phyloP scores from a whole-genome alignment of 192 early-diverging fungal species.

The Entomortierella beljakovae region DNA sequence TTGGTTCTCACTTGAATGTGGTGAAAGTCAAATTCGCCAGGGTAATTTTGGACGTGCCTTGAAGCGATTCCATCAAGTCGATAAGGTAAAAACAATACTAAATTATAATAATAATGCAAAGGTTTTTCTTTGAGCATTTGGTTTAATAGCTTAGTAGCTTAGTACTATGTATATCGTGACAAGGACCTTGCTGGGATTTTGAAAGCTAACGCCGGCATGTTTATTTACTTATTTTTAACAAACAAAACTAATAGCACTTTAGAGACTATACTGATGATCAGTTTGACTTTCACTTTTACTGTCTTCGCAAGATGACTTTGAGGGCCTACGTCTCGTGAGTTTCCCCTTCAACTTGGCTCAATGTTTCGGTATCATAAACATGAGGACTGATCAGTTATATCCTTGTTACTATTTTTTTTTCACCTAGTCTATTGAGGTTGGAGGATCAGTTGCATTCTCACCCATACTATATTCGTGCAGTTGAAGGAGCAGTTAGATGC shows the following conservation, averaged over 20 bases:
- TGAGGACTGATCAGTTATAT: neutral
- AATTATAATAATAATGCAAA: too few species aligned
- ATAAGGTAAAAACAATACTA: slow-evolving; percentile 70
- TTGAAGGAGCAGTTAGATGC: slow-evolving; percentile 74
- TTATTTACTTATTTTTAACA: too few species aligned
- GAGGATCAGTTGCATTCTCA: slow-evolving; percentile 82
- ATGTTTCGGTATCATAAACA: neutral
- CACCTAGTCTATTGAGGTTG: slow-evolving; percentile 70
- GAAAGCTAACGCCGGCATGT: too few species aligned
- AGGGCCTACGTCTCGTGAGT: slow-evolving; percentile 84
- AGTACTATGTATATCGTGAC: too few species aligned
- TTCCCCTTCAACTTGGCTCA: neutral
- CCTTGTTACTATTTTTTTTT: neutral
- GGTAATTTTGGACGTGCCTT: slow-evolving; percentile 83
- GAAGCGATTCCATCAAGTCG: slow-evolving; percentile 89
- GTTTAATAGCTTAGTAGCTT: too few species aligned
- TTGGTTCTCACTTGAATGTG: slow-evolving; percentile 91
- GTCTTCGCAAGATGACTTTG: slow-evolving; percentile 89
- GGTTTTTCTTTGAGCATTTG: too few species aligned
- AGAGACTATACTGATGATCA: slow-evolving; percentile 89
- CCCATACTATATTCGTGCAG: slow-evolving; percentile 79
- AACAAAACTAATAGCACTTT: slow-evolving; percentile 77
- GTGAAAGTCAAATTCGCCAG: slow-evolving; percentile 73
- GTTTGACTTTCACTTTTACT: slow-evolving; percentile 97
- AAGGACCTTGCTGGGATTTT: too few species aligned